phyloP scores from a whole-genome alignment of 345 rosid genomes.

The Citropsis articulata region DNA sequence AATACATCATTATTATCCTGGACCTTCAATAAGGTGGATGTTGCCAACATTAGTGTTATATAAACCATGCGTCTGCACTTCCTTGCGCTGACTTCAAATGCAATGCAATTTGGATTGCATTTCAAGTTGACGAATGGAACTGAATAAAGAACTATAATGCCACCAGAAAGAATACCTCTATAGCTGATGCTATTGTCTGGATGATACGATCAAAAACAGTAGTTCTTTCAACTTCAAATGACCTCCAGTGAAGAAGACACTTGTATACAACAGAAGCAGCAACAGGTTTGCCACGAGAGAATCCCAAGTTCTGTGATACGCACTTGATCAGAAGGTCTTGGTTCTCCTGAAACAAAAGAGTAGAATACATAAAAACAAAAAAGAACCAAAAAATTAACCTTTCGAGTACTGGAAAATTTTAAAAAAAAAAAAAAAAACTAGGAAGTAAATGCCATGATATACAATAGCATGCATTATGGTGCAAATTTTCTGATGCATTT shows the following conservation, averaged over 20 bases:
- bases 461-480: background rate
- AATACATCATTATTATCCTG: conserved; percentile 75
- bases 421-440: background rate
- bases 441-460: conserved; percentile 1
- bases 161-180: conserved; percentile 53
- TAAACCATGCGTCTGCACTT: conserved; percentile 4
- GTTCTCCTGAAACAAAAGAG: conserved; percentile 64
- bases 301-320: conserved; percentile 87
- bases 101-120: background rate
- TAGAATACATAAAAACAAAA: conserved; percentile 3
- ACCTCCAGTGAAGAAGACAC: conserved; percentile 97
- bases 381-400: conserved; percentile 7
- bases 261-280: conserved; percentile 95
- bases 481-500: background rate
- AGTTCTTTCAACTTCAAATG: conserved; percentile 97
- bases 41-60: conserved; percentile 21
- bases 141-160: background rate
- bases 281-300: conserved; percentile 81
- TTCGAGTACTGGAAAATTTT: background rate
- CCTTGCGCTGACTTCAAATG: conserved; percentile 7
- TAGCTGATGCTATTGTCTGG: conserved; percentile 87
- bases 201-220: conserved; percentile 92
- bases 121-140: background rate
- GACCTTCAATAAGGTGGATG: conserved; percentile 49
- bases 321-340: conserved; percentile 91